Conservation (phyloP, 2,329 filamentous ascomycete genomes). For the Neofusicoccum laricinum region DNA sequence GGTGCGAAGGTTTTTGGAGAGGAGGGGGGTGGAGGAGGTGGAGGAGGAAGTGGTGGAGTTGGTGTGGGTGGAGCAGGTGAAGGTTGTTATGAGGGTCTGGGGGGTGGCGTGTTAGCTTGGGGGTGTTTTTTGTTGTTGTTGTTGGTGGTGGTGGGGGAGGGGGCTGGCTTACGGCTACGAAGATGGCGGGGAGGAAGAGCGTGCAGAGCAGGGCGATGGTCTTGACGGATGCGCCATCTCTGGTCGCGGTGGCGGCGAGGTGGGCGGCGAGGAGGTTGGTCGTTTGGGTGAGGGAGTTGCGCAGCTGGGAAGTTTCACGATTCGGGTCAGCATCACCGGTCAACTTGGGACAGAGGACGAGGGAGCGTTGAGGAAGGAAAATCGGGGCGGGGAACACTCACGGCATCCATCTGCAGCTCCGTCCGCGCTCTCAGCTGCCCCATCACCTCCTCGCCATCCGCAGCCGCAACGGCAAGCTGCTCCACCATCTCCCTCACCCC, state of each 20-base stretch:
- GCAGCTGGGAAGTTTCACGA: background rate
- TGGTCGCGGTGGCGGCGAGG: constrained; percentile 22
- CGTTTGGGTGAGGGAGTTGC: background rate
- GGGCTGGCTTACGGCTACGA: constrained; percentile 30
- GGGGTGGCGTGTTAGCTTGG: background rate
- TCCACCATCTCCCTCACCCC: background rate
- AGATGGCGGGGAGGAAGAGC: constrained; percentile 41
- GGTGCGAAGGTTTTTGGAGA: constrained; percentile 7
- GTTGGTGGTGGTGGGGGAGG: background rate
- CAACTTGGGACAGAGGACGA: background rate
- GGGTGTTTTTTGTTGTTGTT: too few species aligned
- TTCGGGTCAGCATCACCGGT: background rate
- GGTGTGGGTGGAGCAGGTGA: constrained; percentile 5
- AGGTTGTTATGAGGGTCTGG: constrained; percentile 6
- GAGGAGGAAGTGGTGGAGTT: background rate
- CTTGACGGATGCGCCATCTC: constrained; percentile 38
- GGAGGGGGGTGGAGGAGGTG: background rate
- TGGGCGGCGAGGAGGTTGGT: constrained; percentile 10
- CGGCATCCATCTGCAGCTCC: background rate
- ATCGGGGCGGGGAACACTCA: background rate
- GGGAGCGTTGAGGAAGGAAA: too few species aligned
- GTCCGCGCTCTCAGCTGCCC: background rate
- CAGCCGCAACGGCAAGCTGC: background rate
- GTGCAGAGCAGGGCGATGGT: constrained; percentile 41
- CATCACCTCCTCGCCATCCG: background rate